These are phyloP conservation scores for Rhodotorula taiwanensis DNA, from an alignment of 768 basidiomycete species.

Conservation along the genomic window DNA sequence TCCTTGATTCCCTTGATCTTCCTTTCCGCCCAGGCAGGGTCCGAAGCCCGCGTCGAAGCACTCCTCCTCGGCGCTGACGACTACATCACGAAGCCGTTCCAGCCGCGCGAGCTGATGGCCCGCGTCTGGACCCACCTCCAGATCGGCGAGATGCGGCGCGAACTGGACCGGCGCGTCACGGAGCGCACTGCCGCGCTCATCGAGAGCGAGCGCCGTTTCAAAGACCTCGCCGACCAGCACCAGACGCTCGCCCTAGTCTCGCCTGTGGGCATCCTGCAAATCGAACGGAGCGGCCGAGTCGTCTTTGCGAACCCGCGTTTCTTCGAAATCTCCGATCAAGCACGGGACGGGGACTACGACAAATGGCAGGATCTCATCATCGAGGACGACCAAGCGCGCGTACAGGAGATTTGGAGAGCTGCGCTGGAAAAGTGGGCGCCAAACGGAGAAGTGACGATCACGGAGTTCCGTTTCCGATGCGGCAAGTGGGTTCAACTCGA, in stretches of 20 bases:
- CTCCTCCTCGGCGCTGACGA: slow-evolving; percentile 30
- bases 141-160: slow-evolving; percentile 26
- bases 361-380: slow-evolving; percentile 8
- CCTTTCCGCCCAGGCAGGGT: slow-evolving; percentile 22
- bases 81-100: slow-evolving; percentile 35
- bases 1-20: slow-evolving; percentile 26
- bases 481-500: slow-evolving; percentile 25
- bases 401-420: not conserved
- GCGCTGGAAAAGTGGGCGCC: slow-evolving; percentile 5
- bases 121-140: slow-evolving; percentile 28
- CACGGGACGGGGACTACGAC: not conserved
- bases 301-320: slow-evolving; percentile 20
- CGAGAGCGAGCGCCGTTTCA: slow-evolving; percentile 18
- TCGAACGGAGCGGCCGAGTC: not conserved
- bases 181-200: slow-evolving; percentile 28
- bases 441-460: not conserved
- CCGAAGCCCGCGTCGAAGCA: slow-evolving; percentile 26
- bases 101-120: slow-evolving; percentile 25
- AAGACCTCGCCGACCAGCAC: slow-evolving; percentile 26
- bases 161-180: slow-evolving; percentile 26
- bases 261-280: slow-evolving; percentile 31
- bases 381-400: not conserved
- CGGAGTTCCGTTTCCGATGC: slow-evolving; percentile 16
- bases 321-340: slow-evolving; percentile 14
- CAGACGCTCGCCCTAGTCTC: slow-evolving; percentile 16